Conservation (phyloP, 768 basidiomycete genomes). For the Leccinellum luteum region DNA sequence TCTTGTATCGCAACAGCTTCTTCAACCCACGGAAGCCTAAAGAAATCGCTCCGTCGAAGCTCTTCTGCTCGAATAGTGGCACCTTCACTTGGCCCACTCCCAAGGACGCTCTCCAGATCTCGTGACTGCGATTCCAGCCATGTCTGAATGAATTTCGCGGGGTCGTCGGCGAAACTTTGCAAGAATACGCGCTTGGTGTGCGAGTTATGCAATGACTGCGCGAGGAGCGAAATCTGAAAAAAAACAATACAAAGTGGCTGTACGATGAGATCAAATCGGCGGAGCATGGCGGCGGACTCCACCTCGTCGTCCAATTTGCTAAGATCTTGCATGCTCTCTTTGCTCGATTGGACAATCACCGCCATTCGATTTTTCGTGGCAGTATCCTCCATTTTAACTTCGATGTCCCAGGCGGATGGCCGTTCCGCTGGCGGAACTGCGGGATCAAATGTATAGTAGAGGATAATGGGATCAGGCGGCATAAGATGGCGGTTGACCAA, state of each 20-base stretch:
- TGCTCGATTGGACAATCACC: constrained; percentile 64
- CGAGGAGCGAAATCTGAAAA: constrained; percentile 71
- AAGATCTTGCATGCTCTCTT: constrained; percentile 67
- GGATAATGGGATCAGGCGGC: constrained; percentile 75
- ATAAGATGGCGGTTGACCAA: constrained; percentile 76
- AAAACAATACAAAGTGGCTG: constrained; percentile 3
- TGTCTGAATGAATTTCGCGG: constrained; percentile 78
- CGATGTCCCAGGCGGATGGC: constrained; percentile 81
- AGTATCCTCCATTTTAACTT: constrained; percentile 84
- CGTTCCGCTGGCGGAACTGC: constrained; percentile 60
- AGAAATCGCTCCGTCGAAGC: constrained; percentile 84
- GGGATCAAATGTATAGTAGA: constrained; percentile 76
- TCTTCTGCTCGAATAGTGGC: constrained; percentile 84
- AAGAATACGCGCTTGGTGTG: constrained; percentile 87
- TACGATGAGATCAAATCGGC: constrained; percentile 18
- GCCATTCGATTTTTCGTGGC: constrained; percentile 70
- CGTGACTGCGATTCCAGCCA: constrained; percentile 92
- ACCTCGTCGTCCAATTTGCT: constrained; percentile 88
- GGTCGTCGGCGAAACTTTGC: constrained; percentile 74
- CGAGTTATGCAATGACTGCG: constrained; percentile 84
- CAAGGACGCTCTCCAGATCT: constrained; percentile 86
- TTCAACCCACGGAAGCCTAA: constrained; percentile 89
- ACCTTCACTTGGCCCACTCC: constrained; percentile 80
- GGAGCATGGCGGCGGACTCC: neutral
- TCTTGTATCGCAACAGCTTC: constrained; percentile 86